phyloP scores from a whole-genome alignment of 1,139 yeast species.

The Trichomonascaceae sp. region DNA sequence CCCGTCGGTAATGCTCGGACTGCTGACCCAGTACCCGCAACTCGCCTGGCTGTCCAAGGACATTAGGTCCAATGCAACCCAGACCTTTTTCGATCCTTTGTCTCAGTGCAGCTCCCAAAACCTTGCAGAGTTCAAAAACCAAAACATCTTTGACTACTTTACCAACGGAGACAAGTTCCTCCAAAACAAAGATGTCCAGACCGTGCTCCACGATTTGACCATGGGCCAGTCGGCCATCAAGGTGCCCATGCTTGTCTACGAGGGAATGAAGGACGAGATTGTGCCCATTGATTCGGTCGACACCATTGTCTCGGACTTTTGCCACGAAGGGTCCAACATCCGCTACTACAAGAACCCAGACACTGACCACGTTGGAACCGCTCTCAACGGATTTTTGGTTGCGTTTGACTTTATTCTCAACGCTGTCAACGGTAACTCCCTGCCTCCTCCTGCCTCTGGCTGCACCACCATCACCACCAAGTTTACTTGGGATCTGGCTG shows the following conservation, averaged over 20 bases:
- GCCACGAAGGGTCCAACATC: constrained; percentile 17
- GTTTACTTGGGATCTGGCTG: neutral
- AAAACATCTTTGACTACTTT: constrained; percentile 14
- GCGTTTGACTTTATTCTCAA: constrained; percentile 11
- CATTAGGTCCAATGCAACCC: neutral
- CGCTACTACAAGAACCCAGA: constrained; percentile 10
- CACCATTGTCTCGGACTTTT: constrained; percentile 12
- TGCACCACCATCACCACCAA: constrained; percentile 7
- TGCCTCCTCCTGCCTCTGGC: constrained; percentile 3
- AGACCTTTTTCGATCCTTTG: constrained; percentile 9
- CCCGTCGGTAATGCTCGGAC: constrained; percentile 4
- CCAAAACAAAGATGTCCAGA: constrained; percentile 5
- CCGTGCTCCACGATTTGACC: constrained; percentile 9
- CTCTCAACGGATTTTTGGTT: constrained; percentile 6
- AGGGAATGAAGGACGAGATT: constrained; percentile 18
- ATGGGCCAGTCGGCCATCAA: constrained; percentile 12
- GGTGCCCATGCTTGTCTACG: constrained; percentile 18
- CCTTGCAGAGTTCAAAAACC: constrained; percentile 9
- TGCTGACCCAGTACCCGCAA: constrained; percentile 5
- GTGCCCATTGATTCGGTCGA: constrained; percentile 15
- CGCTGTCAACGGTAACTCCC: constrained; percentile 7
- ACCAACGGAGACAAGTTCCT: constrained; percentile 11
- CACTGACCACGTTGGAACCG: constrained; percentile 10
- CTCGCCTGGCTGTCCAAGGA: constrained; percentile 1
- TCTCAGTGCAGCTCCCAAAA: constrained; percentile 10